Base-by-base conservation (phyloP, 2,329 filamentous ascomycete genomes). In the Talaromyces sp. region DNA sequence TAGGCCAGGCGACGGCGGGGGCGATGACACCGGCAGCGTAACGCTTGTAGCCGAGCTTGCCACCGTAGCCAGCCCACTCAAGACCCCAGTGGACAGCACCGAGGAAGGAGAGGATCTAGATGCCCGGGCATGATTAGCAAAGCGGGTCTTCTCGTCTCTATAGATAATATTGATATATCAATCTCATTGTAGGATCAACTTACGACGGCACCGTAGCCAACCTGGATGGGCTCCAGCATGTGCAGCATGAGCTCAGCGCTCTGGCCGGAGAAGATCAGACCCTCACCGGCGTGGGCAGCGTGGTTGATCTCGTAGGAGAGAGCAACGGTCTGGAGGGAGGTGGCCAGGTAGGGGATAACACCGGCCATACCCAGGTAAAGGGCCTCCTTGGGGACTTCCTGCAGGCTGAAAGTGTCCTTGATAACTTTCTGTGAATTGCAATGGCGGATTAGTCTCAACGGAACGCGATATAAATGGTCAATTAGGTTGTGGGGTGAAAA, bases 61-160 rank as follows among this genome's bases (percentile, higher is more conserved):
- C 74, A 73, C 86, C 76, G 71, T 80, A 86, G 75, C 87, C 77
- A 46, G 89, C 89, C 71, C 87, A 95, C 74, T 96, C 91, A 16
- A 96, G 80, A 51, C 92, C 92, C 89, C 93, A 97, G 74, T 97
- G 93, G 65, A 96, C 86, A 30, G 92, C 92, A 40, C 93, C 93
- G 1, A 97, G 83, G 80, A 96, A 97, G 24, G 91, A 96, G 64
- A 96, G 89, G 65, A 96, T 94, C 86, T 88, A 57, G 16, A 39
- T 44, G 42, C 17, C 24, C 33, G 42, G 20, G 4, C 27, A 30
- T 45, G 19, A 53, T 64, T 36, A 63, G 60, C 22, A 45, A 53
- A 44, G 22, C 49, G 20, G 9, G 6, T 8, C 32, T 35, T 47
- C 9, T 29, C n/a, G n/a, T 35, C 11, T 36, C 6, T n/a, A 20